These are phyloP conservation scores for Melaleuca quinquenervia DNA, from an alignment of 345 rosid species.

Conservation along the genomic window DNA sequence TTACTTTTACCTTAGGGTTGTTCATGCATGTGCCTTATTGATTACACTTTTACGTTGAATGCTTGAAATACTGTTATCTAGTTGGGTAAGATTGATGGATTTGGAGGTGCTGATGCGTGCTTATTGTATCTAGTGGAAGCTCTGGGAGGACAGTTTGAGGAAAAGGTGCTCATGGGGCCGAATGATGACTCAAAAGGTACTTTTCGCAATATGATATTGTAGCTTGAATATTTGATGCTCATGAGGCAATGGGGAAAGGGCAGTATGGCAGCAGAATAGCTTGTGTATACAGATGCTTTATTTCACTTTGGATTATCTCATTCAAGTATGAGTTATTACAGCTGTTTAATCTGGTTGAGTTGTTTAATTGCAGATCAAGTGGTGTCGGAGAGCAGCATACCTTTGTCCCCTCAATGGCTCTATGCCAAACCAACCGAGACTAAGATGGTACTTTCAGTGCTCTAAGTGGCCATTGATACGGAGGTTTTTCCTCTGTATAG, in stretches of 20 bases:
- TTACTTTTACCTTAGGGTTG: background rate
- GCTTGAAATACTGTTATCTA: background rate
- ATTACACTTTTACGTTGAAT: background rate
- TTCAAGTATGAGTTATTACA: background rate
- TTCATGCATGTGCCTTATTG: background rate
- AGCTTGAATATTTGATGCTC: background rate
- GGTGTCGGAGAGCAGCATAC: slow-evolving; percentile 70
- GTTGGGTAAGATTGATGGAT: background rate
- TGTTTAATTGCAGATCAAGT: slow-evolving; percentile 45
- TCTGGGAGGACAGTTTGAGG: slow-evolving; percentile 30
- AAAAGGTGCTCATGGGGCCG: slow-evolving; percentile 16
- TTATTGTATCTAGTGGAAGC: slow-evolving; percentile 22
- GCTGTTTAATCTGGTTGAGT: background rate
- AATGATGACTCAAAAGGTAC: slow-evolving; percentile 43
- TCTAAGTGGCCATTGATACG: background rate
- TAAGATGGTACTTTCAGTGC: slow-evolving; percentile 26
- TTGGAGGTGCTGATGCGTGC: background rate
- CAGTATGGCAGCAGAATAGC: background rate
- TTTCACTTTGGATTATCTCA: background rate
- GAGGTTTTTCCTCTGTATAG: background rate
- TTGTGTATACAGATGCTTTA: background rate
- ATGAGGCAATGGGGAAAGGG: background rate
- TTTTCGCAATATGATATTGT: background rate
- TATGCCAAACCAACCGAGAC: slow-evolving; percentile 61
- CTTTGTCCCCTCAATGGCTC: slow-evolving; percentile 94